Evolutionary conservation across 2,329 filamentous ascomycete species (phyloP), one percentile per base, ranked within the genome.

Genomic region (Claviceps sorghi): DNA sequence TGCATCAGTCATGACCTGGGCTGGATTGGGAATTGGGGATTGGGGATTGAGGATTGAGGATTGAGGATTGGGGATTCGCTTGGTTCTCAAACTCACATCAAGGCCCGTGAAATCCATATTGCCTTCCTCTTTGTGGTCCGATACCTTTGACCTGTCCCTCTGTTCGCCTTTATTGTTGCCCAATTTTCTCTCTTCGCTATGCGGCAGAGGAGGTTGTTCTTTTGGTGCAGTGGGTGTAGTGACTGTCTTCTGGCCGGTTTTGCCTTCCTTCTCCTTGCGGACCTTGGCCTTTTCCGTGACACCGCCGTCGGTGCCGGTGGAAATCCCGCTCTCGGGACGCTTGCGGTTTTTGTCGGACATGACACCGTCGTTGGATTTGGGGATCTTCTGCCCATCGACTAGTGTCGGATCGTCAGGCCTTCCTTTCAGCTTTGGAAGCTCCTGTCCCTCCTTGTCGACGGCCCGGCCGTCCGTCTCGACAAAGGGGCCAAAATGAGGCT

Each of bases 311-410:
- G 87, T 95, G 41, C 91, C 91, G 4, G 85, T 87, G 2, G 88
- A 53, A 6, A 53, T 94, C 47, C 90, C 91, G 65, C 89, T 78
- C 64, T 89, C 90, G 4, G 90, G 88, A 42, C 79, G 77, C 40
- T 77, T 70, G 58, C 88, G 76, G 64, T 86, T 78, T 57, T 84
- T 86, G 66, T 96, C 90, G 63, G 95, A 86, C 91, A 96, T 96
- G 54, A 96, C 88, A 42, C 90, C 88, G 64, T 95, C 81, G 59
- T 83, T 82, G 55, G 71, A 72, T 57, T 80, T 72, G 30, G 80
- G 79, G 22, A 83, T 80, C 65, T 75, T 78, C 62, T 76, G 76
- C 58, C 79, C 80, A 51, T 82, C 76, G 45, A 80, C 66, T 10
- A 78, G 64, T 29, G 74, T 77, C 48, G 72, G 71, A 54, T 80